These are phyloP conservation scores for Piper longum DNA, from an alignment of 164 flowering plant species.

Conservation along the genomic window DNA sequence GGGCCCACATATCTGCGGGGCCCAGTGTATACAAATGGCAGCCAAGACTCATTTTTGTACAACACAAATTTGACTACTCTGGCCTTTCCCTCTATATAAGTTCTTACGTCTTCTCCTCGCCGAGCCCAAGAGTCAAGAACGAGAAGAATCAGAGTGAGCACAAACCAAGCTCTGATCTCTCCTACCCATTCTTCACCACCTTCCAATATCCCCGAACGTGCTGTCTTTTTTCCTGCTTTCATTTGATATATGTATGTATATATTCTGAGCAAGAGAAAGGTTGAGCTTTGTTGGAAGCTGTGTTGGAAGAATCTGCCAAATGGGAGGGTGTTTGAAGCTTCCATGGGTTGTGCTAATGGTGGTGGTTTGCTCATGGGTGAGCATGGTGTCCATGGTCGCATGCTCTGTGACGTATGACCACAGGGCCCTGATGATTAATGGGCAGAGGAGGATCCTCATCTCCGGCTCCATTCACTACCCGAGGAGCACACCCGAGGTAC, in stretches of 20 bases:
- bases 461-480: constrained; percentile 98
- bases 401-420: constrained; percentile 65
- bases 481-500: constrained; percentile 86
- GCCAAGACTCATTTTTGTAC: too few relatives aligned
- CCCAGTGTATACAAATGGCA: too few relatives aligned
- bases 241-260: too few relatives aligned
- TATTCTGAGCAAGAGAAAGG: not conserved
- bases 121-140: not conserved
- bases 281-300: not conserved
- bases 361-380: constrained; percentile 7
- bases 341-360: not conserved
- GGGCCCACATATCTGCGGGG: too few relatives aligned
- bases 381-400: constrained; percentile 9
- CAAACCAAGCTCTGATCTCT: too few relatives aligned
- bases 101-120: too few relatives aligned
- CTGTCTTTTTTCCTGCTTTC: not conserved
- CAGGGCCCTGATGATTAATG: constrained; percentile 56
- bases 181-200: not conserved
- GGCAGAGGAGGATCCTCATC: constrained; percentile 58
- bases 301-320: not conserved
- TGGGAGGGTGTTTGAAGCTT: not conserved
- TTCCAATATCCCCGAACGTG: not conserved
- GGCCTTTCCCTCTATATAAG: too few relatives aligned
- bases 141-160: not conserved
- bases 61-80: too few relatives aligned